These are phyloP conservation scores for carrot (Daucus carota) DNA, from an alignment of 129 eudicot genomes.

Conservation along the genomic window DNA sequence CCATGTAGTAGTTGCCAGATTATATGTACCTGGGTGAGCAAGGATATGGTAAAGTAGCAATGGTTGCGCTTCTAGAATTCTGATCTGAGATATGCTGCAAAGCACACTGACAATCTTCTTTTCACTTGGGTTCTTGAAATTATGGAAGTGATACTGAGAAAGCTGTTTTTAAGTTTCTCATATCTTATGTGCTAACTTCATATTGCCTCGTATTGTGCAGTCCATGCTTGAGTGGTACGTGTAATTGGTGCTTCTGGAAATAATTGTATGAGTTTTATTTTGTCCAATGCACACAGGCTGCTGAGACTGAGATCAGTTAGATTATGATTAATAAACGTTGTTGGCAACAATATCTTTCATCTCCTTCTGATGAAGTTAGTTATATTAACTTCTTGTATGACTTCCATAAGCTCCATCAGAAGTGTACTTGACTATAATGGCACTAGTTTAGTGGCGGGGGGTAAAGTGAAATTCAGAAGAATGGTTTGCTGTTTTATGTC, in stretches of 20 bases:
- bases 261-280: background rate
- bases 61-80: background rate
- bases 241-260: background rate
- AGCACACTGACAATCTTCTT: background rate
- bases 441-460: background rate
- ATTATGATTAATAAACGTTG: background rate
- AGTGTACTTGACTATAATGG: slow-evolving; percentile 3
- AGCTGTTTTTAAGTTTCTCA: background rate
- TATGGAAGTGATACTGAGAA: background rate
- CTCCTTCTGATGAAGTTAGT: background rate
- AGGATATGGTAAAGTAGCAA: background rate
- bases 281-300: background rate
- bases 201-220: background rate
- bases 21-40: background rate
- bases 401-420: background rate
- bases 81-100: background rate
- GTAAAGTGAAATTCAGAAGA: slow-evolving; percentile 2
- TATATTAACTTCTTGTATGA: background rate
- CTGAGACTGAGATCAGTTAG: background rate
- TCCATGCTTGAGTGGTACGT: background rate
- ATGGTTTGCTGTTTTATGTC: background rate
- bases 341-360: background rate
- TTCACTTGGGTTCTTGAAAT: slow-evolving; percentile 6
- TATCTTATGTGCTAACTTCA: background rate
- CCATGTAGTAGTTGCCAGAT: slow-evolving; percentile 1